Percentiles rank a stretch among this genome's conserved stretches.
These are phyloP conservation scores for Dunaliella sp. DNA, from an alignment of 139 green algal genomes.

Conservation along the genomic window DNA sequence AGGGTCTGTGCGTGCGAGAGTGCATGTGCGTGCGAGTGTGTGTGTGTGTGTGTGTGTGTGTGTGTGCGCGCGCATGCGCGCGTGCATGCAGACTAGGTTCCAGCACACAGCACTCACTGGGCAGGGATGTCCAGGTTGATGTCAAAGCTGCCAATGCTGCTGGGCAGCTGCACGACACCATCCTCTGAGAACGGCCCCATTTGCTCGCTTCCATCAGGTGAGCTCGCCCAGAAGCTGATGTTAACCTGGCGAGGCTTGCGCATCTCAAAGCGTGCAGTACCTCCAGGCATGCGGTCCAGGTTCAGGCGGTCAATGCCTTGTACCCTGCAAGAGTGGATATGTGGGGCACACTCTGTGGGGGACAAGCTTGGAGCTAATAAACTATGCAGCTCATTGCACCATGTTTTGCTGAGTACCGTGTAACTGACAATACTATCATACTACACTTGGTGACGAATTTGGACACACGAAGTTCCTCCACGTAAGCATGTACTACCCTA, in stretches of 20 bases:
- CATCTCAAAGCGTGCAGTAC: not conserved
- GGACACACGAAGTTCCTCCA: too few relatives aligned
- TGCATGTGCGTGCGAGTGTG: too few relatives aligned
- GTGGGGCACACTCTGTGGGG: too few relatives aligned
- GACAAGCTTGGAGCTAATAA: too few relatives aligned
- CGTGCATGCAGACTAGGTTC: not conserved
- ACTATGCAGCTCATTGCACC: too few relatives aligned
- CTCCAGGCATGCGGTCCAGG: not conserved
- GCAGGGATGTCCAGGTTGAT: not conserved
- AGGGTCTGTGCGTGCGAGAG: too few relatives aligned
- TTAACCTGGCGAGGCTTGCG: not conserved
- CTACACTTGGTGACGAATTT: too few relatives aligned
- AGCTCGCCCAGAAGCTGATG: not conserved
- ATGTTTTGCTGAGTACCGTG: too few relatives aligned
- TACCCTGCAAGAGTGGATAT: not conserved
- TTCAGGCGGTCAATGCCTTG: not conserved
- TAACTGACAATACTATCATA: too few relatives aligned
- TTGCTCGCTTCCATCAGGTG: not conserved
- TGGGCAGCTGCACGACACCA: not conserved
- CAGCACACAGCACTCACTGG: not conserved
- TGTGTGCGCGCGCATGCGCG: not conserved
- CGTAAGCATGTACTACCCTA: too few relatives aligned
- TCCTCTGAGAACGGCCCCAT: not conserved
- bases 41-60: too few relatives aligned
- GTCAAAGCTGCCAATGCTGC: slow-evolving; percentile 9